Percentiles rank a stretch among this genome's conserved stretches.
These are phyloP conservation scores for Oryza glumipatula DNA, from an alignment of 176 grass and related monocot genomes.

Conservation along the genomic window DNA sequence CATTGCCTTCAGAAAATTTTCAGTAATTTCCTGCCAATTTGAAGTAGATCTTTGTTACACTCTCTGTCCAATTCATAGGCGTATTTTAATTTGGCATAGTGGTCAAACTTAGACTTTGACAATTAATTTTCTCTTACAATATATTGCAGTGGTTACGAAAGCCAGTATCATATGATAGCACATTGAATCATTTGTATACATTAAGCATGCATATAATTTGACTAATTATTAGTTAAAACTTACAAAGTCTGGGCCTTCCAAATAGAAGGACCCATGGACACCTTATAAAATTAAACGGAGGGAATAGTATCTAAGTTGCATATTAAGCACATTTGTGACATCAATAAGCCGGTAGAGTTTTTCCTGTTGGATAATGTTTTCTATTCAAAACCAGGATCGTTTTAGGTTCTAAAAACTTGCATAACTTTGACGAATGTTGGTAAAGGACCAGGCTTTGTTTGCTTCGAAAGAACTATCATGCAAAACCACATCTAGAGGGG, in stretches of 20 bases:
- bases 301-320: neutral
- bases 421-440: neutral
- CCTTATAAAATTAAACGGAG: neutral
- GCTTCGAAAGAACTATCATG: conserved; percentile 1
- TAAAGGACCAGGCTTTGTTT: conserved; percentile 3
- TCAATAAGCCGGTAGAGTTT: neutral
- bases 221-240: neutral
- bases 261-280: neutral
- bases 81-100: neutral
- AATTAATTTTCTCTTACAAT: neutral
- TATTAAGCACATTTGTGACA: neutral
- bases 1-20: conserved; percentile 20
- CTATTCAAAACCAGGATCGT: neutral
- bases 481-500: conserved; percentile 11
- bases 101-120: neutral
- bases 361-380: neutral
- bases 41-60: conserved; percentile 1
- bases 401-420: neutral
- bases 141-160: neutral
- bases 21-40: neutral
- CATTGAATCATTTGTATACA: neutral
- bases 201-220: neutral
- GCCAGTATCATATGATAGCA: neutral
- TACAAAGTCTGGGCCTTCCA: neutral
- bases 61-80: neutral